Evolutionary conservation across 78 protist species (phyloP), one percentile per base, ranked within the genome.

Genomic region (Polysphondylium violaceum): DNA sequence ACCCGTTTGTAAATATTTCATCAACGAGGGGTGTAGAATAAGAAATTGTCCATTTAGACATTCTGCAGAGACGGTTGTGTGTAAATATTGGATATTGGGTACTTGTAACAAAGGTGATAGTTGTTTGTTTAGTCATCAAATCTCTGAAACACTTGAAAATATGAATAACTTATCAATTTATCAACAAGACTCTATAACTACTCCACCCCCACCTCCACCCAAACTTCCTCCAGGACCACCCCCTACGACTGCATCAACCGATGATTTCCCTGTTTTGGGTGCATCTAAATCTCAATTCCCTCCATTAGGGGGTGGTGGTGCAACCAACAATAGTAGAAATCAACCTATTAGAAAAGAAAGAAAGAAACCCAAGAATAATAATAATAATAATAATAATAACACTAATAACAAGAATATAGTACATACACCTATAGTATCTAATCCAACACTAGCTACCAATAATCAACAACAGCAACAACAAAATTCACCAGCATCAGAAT

Each of bases 1-100:
- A 38, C 61, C 73, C 35, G 11, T 19, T 47, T 77, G 88, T 51
- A 77, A 51, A 65, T 77, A 47, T 19, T 72, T 19, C 25, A 17
- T 69, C 11, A 7, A 63, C 0, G 44, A 50, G 2, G 75, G 36
- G 1, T 77, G 88, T 23, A n/a, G 19, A 7, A 38, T 76, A 23
- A 31, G 21, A 12, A 61, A 61, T 47, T 76, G 87, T 63, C 74
- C 87, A 23, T 76, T 41, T 47, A 31, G 55, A 31, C 87, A 76
- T 61, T 61, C 87, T 17, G 1, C 41, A 27, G 61, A 47, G 2
- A 61, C 87, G 0, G 35, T 76, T 25, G 14, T 76, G 27, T 76
- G 87, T 61, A 76, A 76, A 76, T 67, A 35, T 63, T 76, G 87
- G 87, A 11, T 76, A 47, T 0, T 19, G 0, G 65, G 87, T 33